These are phyloP conservation scores for Bathelium albidoporum DNA, from an alignment of 495 filamentous ascomycete genomes.

Conservation along the genomic window DNA sequence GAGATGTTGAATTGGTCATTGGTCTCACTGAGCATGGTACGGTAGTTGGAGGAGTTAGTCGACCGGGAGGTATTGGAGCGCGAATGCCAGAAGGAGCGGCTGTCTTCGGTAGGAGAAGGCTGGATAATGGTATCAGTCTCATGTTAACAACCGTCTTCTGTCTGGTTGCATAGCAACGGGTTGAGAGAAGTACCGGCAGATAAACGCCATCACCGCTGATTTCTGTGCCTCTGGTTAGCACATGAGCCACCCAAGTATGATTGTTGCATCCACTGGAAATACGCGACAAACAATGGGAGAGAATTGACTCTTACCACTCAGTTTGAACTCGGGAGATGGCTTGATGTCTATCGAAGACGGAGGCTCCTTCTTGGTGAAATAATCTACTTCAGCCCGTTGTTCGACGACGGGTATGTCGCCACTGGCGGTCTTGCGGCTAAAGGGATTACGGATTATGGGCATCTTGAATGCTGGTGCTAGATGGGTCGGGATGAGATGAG, in stretches of 20 bases:
- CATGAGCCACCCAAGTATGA: neutral
- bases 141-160: neutral
- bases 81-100: constrained; percentile 61
- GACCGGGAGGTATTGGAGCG: constrained; percentile 56
- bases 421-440: constrained; percentile 3
- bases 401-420: neutral
- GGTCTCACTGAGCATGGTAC: constrained; percentile 53
- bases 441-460: neutral
- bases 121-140: constrained; percentile 35
- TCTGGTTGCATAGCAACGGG: constrained; percentile 7
- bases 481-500: neutral
- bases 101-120: constrained; percentile 86
- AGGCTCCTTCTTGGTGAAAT: constrained; percentile 21
- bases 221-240: constrained; percentile 42
- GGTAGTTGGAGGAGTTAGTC: constrained; percentile 55
- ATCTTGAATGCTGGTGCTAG: neutral
- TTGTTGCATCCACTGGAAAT: neutral
- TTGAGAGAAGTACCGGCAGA: constrained; percentile 58
- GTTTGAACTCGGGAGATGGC: constrained; percentile 32
- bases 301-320: constrained; percentile 27
- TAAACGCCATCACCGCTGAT: constrained; percentile 96
- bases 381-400: neutral
- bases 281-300: neutral
- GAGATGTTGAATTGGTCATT: constrained; percentile 96
- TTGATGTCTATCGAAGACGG: constrained; percentile 3